These are phyloP conservation scores for Ophiostoma quercus DNA, from an alignment of 2,329 filamentous ascomycete genomes.

Conservation along the genomic window DNA sequence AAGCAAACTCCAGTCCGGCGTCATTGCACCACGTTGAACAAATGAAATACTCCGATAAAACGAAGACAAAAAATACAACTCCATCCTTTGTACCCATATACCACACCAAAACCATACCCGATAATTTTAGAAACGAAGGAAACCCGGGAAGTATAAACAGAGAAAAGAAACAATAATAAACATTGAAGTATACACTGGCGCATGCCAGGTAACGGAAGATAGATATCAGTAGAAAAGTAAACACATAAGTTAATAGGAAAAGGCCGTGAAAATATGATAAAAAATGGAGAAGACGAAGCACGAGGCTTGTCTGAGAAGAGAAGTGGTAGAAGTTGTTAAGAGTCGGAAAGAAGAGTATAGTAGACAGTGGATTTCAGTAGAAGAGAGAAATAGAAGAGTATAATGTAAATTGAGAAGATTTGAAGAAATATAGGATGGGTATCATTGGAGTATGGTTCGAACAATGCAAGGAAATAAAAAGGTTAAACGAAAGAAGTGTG, in stretches of 20 bases:
- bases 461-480: slow-evolving; percentile 12
- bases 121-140: background rate
- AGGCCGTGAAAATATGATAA: slow-evolving; percentile 21
- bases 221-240: background rate
- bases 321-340: background rate
- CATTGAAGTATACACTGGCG: background rate
- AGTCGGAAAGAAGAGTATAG: background rate
- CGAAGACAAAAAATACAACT: background rate
- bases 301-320: slow-evolving; percentile 1
- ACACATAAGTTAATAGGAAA: slow-evolving; percentile 5
- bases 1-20: background rate
- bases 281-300: slow-evolving; percentile 16
- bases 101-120: background rate
- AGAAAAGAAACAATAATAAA: slow-evolving; percentile 5
- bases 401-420: background rate
- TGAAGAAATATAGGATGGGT: slow-evolving; percentile 8
- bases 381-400: background rate
- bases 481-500: slow-evolving; percentile 16
- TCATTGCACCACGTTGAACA: background rate
- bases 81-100: slow-evolving; percentile 6
- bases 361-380: background rate
- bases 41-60: background rate
- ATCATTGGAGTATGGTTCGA: slow-evolving; percentile 14
- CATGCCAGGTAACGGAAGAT: background rate
- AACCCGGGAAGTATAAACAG: background rate